Percentiles rank a stretch among this genome's conserved stretches.
Conservation (phyloP, 768 basidiomycete species). For the Paxillus ammoniavirescens region DNA sequence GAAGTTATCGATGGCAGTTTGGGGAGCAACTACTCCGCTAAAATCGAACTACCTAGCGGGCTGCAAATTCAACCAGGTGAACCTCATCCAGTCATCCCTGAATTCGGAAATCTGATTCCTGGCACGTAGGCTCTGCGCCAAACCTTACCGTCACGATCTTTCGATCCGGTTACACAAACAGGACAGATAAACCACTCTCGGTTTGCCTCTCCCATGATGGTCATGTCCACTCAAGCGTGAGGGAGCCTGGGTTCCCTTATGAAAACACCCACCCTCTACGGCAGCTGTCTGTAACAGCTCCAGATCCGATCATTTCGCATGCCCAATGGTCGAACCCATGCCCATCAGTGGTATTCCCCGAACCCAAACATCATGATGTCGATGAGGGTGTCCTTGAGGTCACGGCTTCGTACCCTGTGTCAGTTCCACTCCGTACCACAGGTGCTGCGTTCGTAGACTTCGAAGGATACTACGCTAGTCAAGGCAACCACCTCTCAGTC, state of each 20-base stretch:
- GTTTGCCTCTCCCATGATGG: background rate
- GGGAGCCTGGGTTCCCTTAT: background rate
- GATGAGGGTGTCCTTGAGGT: background rate
- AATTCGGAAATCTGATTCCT: too few relatives aligned
- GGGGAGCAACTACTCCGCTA: constrained; percentile 6
- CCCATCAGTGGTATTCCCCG: background rate
- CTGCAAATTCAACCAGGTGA: background rate
- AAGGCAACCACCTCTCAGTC: background rate
- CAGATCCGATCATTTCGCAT: background rate
- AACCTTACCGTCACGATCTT: background rate
- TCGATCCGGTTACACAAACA: constrained; percentile 3
- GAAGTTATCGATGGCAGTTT: background rate
- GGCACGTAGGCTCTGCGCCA: background rate
- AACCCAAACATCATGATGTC: background rate
- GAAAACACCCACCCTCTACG: background rate
- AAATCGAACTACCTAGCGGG: background rate
- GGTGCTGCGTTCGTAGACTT: background rate
- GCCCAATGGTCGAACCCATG: too few relatives aligned
- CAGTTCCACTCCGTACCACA: background rate
- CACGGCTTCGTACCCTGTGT: background rate
- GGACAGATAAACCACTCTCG: background rate
- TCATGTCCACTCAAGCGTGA: background rate
- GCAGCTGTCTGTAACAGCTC: background rate
- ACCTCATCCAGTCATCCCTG: background rate
- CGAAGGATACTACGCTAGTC: background rate